Percentiles rank a stretch among this genome's conserved stretches.
phyloP scores from a whole-genome alignment of 352 stramenopile species.

The Blastocystis sp. region DNA sequence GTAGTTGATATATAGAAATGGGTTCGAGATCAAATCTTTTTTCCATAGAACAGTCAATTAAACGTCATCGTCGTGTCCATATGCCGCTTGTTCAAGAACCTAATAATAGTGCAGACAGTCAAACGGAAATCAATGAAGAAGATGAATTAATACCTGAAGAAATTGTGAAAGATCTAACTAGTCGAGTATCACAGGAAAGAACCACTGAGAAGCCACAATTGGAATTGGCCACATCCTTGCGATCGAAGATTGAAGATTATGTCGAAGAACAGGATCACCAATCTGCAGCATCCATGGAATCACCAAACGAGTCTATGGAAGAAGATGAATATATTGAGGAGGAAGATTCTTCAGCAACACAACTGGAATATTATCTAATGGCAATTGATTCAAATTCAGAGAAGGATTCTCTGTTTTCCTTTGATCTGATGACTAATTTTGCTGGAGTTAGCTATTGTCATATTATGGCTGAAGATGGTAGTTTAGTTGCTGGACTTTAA shows the following conservation, averaged over 20 bases:
- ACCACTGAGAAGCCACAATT: no score
- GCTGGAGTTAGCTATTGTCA: not conserved
- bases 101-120: not conserved
- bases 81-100: not conserved
- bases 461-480: not conserved
- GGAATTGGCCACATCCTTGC: no score
- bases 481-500: not conserved
- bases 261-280: no score
- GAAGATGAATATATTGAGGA: not conserved
- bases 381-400: not conserved
- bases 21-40: not conserved
- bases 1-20: not conserved
- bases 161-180: not conserved
- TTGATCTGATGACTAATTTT: not conserved
- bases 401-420: not conserved
- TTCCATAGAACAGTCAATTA: not conserved
- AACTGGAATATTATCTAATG: not conserved
- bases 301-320: not conserved
- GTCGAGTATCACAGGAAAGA: no score
- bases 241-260: no score
- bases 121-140: not conserved
- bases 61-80: not conserved
- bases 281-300: no score
- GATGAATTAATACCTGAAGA: not conserved
- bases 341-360: not conserved